These are phyloP conservation scores for Agaricus subrufescens DNA, from an alignment of 768 basidiomycete genomes.

Conservation along the genomic window DNA sequence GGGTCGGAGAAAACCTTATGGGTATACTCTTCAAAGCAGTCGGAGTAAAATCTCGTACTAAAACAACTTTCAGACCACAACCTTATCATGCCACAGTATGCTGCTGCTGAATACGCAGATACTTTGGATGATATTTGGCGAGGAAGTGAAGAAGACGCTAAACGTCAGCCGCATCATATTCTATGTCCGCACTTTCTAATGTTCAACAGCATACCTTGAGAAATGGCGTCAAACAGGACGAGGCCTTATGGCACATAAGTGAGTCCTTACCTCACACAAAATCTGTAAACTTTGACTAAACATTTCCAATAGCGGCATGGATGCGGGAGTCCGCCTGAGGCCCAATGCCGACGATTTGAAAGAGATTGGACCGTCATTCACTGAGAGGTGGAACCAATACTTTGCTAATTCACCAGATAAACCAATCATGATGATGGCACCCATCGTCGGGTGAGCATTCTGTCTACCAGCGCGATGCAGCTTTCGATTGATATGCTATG, in stretches of 20 bases:
- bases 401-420: constrained; percentile 52
- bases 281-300: neutral
- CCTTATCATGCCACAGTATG: constrained; percentile 30
- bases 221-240: constrained; percentile 31
- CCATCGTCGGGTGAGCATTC: constrained; percentile 33
- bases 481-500: neutral
- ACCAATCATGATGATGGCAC: constrained; percentile 40
- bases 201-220: constrained; percentile 13
- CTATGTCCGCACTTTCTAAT: no score
- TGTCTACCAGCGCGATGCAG: neutral
- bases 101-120: constrained; percentile 38
- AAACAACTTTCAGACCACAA: constrained; percentile 33
- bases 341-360: constrained; percentile 45
- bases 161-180: constrained; percentile 28
- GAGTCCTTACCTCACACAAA: constrained; percentile 1
- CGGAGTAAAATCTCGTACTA: neutral
- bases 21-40: constrained; percentile 24
- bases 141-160: constrained; percentile 29
- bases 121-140: constrained; percentile 47
- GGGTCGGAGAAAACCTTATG: constrained; percentile 69
- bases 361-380: constrained; percentile 44
- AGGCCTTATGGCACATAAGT: constrained; percentile 56
- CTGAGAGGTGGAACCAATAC: constrained; percentile 42
- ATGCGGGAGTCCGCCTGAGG: constrained; percentile 54
- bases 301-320: constrained; percentile 34